Evolutionary conservation across 345 rosid species (phyloP), one percentile per base, ranked within the genome.

Genomic region (Luvunga scandens): DNA sequence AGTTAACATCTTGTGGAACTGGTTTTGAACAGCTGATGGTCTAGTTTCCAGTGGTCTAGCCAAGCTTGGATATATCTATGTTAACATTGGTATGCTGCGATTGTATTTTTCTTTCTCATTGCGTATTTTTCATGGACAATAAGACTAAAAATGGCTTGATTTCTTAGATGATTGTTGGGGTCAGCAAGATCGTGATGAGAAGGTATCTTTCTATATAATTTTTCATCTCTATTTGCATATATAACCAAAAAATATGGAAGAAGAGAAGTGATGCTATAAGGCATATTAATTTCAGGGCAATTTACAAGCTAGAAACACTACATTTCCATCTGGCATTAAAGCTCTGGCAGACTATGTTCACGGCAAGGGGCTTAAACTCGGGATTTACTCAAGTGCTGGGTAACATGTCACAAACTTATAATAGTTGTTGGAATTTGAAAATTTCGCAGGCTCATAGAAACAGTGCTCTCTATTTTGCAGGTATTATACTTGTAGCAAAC

Each of bases 91-190:
- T 90, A 86, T n/a, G 55, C 64, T 70, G 71, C 66, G 18, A 71
- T 45, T 50, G 0, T 16, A 13, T 7, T 48, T 48, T 36, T 5
- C 65, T 9, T 33, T 50, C 28, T 67, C 36, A 45, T 13, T 45
- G 50, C 13, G 16, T 45, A 13, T 13, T 31, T 13, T 63, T 34
- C 48, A 19, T 50, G 48, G 31, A 72, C 61, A 3, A 77, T n/a
- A 55, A 61, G 25, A 22, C 19, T 30, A 45, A 25, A 55, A 61
- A 48, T 22, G 42, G 39, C 50, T 74, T 78, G 79, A 55, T 69
- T 81, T 72, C 76, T 64, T 77, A 93, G 99, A 95, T 87, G 99
- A 95, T 83, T 92, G 98, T 80, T 95, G 99, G 99, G 99, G 94
- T 68, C 94, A 93, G 85, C 76, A 88, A 78, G 42, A 85, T 83